Base-by-base conservation (phyloP, 2,329 filamentous ascomycete genomes). In the Aureobasidium mangrovei region DNA sequence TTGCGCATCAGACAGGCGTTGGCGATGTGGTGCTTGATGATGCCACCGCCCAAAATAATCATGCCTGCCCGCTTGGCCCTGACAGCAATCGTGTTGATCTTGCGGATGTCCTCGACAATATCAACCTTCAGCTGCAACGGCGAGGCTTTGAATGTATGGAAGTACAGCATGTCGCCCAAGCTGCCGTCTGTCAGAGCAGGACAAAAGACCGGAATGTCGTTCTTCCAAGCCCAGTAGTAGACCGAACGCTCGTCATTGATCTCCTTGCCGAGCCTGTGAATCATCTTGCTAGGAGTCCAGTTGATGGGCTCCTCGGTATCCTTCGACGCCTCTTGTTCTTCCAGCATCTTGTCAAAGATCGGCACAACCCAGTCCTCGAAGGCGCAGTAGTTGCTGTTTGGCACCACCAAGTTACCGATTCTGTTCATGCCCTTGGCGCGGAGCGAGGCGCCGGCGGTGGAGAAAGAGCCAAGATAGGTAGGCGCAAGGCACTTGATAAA, bases 311-410 rank as follows among this genome's bases (percentile, higher is more conserved):
- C 81, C 41, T 77, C 74, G 2, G 72, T 69, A 2, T 59, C 57
- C 67, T 83, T 86, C 63, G 81, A 85, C 0, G 82, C 84, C 68
- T 97, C 91, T 69, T 98, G 93, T 71, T 98, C 93, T 61, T 85
- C 85, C 2, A 97, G 78, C 89, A 98, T 93, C 61, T 75, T 82
- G 72, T 97, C 88, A n/a, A 98, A 76, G 61, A 98, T 94, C 2
- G 93, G 93, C 47, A 97, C 80, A 5, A 98, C 77, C 93, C 93
- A 98, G 73, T 98, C 93, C 69, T 98, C 93, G 63, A 98, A 98
- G 5, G 85, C 83, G 69, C 93, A 97, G 75, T 98, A 95, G 73
- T 98, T 98, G 69, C 84, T 88, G 69, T 98, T 98, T 4, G 93
- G 93, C 1, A 98, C 93, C 26, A 97, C 78, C 1, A 98, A 79